A percentile compares a stretch with the other conserved stretches of the same genome.
Evolutionary conservation across 2,329 filamentous ascomycete species (phyloP).

Genomic region (Pseudogymnoascus sp.): DNA sequence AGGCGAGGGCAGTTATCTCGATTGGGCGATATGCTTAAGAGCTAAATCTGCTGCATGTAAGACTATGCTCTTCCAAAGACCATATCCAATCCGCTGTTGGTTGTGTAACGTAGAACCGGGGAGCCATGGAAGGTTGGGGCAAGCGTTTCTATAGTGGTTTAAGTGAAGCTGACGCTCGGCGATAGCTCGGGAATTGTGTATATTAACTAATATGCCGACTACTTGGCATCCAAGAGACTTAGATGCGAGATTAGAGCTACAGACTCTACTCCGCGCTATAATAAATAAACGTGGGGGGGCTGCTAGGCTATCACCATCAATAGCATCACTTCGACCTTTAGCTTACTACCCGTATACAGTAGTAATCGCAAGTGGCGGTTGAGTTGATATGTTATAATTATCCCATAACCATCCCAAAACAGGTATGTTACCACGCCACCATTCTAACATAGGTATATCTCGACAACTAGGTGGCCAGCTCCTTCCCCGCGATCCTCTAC

Average conservation of each 20-base stretch:
- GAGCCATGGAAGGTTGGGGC: background rate
- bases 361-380: background rate
- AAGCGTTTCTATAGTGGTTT: background rate
- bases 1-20: too few relatives aligned
- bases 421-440: background rate
- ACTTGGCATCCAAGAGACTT: background rate
- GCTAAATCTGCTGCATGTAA: conserved; percentile 24
- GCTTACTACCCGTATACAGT: background rate
- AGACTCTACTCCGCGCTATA: background rate
- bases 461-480: background rate
- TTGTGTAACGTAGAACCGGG: background rate
- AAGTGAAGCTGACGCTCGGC: background rate
- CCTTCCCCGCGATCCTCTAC: background rate
- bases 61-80: conserved; percentile 24
- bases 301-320: background rate
- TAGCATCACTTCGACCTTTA: background rate
- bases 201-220: background rate
- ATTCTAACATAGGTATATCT: background rate
- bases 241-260: background rate
- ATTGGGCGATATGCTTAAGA: conserved; percentile 16
- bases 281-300: background rate
- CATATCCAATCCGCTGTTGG: background rate
- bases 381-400: background rate
- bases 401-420: background rate
- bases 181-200: background rate